These are phyloP conservation scores for Botrytis byssoidea DNA, from an alignment of 2,329 filamentous ascomycete species.

Conservation along the genomic window DNA sequence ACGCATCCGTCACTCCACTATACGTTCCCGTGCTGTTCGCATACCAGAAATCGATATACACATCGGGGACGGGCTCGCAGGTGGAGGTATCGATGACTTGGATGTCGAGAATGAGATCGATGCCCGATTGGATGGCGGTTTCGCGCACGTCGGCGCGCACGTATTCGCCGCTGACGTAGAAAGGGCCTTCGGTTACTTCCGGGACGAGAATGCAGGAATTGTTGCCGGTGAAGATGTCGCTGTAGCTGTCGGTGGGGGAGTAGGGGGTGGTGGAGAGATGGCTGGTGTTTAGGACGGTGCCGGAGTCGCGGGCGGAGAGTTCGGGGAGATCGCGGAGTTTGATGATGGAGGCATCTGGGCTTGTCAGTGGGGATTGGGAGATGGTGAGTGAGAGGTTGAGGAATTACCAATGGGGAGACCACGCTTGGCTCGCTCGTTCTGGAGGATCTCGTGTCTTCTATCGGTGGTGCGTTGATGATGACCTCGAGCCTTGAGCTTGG, in stretches of 20 bases:
- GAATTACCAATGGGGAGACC: conserved; percentile 17
- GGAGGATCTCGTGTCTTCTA: conserved; percentile 22
- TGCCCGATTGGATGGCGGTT: conserved; percentile 28
- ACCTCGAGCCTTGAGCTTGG: conserved; percentile 40
- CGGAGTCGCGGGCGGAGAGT: conserved; percentile 22
- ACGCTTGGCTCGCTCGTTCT: conserved; percentile 21
- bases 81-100: conserved; percentile 55
- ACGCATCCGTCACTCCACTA: conserved; percentile 45
- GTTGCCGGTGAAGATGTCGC: conserved; percentile 33
- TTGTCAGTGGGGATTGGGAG: background rate
- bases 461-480: conserved; percentile 31
- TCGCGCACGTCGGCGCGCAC: conserved; percentile 47
- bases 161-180: conserved; percentile 50
- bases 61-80: conserved; percentile 50
- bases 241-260: conserved; percentile 38
- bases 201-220: conserved; percentile 38
- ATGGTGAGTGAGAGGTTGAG: background rate
- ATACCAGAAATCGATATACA: conserved; percentile 53
- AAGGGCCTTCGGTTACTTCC: conserved; percentile 42
- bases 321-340: conserved; percentile 21
- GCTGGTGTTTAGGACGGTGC: conserved; percentile 23
- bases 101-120: conserved; percentile 45
- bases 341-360: conserved; percentile 22
- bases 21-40: conserved; percentile 50
- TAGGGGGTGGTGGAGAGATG: conserved; percentile 35